phyloP scores from a whole-genome alignment of 1,139 yeast genomes.

The Candida tetrigidarum region DNA sequence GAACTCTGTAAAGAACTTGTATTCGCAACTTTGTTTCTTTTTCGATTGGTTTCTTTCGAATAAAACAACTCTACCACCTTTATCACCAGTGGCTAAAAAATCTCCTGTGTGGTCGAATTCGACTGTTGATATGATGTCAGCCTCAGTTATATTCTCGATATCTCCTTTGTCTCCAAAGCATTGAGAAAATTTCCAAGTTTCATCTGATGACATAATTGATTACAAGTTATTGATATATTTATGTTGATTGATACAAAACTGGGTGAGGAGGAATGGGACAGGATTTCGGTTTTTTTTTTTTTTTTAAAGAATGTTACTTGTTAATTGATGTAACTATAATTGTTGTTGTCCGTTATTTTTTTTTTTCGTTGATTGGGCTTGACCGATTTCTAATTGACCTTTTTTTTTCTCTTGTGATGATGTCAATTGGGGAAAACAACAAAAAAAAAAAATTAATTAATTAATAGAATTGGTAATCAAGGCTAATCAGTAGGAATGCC shows the following conservation, averaged over 20 bases:
- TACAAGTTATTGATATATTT: not conserved
- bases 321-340: not conserved
- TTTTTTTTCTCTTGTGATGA: not conserved
- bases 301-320: too few relatives aligned
- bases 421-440: not conserved
- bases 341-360: slow-evolving; percentile 4
- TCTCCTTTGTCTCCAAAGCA: slow-evolving; percentile 99
- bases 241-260: not conserved
- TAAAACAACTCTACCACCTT: slow-evolving; percentile 96
- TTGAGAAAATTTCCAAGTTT: slow-evolving; percentile 74
- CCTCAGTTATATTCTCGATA: slow-evolving; percentile 94
- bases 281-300: too few relatives aligned
- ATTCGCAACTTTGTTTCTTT: slow-evolving; percentile 77
- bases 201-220: slow-evolving; percentile 25
- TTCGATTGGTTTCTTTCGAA: slow-evolving; percentile 87
- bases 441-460: too few relatives aligned
- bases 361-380: slow-evolving; percentile 4
- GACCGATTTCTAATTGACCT: slow-evolving; percentile 4
- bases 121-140: slow-evolving; percentile 96
- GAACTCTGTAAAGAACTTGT: slow-evolving; percentile 94
- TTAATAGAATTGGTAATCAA: not conserved
- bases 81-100: slow-evolving; percentile 96
- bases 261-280: not conserved
- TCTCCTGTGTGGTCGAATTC: slow-evolving; percentile 97
- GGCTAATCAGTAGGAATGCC: too few relatives aligned